Evolutionary conservation across 176 grass and related monocot species (phyloP).

Genomic region (Juncus effusus): DNA sequence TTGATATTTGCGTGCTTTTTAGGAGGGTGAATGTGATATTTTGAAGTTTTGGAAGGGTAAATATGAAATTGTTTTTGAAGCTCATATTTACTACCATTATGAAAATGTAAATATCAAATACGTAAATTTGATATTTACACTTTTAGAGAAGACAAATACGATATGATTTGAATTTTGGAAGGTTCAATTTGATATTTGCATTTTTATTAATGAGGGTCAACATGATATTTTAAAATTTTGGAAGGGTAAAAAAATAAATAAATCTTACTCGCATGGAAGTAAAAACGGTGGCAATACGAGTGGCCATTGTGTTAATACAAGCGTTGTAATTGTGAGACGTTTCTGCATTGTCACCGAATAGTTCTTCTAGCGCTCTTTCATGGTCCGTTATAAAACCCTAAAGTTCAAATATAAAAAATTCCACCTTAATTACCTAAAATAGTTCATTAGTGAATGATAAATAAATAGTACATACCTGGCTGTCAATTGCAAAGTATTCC

Average conservation of each 20-base stretch:
- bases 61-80: no score
- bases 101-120: no score
- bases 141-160: no score
- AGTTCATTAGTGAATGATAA: conserved; percentile 10
- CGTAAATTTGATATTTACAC: no score
- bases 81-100: no score
- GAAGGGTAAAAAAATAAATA: background rate
- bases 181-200: no score
- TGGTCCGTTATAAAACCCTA: conserved; percentile 85
- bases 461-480: conserved; percentile 50
- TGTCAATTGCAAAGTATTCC: conserved; percentile 85
- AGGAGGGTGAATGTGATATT: no score
- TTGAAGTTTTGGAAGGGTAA: no score
- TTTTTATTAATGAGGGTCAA: no score
- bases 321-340: conserved; percentile 68
- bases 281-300: conserved; percentile 66
- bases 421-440: background rate
- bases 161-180: no score
- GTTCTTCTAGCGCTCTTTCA: conserved; percentile 81
- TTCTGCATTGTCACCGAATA: conserved; percentile 75
- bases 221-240: background rate
- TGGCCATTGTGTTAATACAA: conserved; percentile 77
- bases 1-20: no score
- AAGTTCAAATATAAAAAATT: background rate
- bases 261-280: conserved; percentile 48